Conservation (phyloP, 225 moss, liverwort and hornwort species). For the Marchantia paleacea region DNA sequence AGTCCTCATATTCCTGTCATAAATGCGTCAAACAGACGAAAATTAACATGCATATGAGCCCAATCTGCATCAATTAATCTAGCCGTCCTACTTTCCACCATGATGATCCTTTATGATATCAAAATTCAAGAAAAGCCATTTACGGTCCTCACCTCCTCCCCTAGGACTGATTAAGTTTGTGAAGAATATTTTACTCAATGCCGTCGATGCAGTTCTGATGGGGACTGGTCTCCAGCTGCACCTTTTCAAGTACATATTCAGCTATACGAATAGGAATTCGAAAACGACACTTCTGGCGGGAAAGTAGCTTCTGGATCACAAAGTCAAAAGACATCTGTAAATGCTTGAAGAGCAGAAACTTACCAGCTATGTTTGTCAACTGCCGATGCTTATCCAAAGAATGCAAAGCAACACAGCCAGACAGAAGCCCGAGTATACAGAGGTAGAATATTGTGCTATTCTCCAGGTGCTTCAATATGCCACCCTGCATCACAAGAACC, state of each 20-base stretch:
- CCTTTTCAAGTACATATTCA: not conserved
- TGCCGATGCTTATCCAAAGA: slow-evolving; percentile 22
- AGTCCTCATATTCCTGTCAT: no score
- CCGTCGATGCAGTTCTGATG: slow-evolving; percentile 13
- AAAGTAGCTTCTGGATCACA: not conserved
- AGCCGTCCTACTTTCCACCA: not conserved
- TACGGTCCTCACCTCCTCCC: not conserved
- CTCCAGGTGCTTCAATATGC: slow-evolving; percentile 30
- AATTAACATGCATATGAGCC: not conserved
- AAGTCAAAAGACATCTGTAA: not conserved
- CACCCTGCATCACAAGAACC: slow-evolving; percentile 24
- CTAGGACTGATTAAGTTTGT: not conserved
- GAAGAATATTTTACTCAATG: not conserved
- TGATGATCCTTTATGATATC: not conserved
- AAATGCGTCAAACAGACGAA: not conserved
- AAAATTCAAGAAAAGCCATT: not conserved
- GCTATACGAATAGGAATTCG: not conserved
- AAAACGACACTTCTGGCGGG: not conserved
- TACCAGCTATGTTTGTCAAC: not conserved
- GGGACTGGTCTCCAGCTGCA: slow-evolving; percentile 13
- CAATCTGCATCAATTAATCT: not conserved
- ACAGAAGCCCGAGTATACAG: slow-evolving; percentile 35
- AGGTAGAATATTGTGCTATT: slow-evolving; percentile 41
- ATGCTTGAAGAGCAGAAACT: not conserved
- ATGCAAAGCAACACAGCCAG: slow-evolving; percentile 27